phyloP scores from a whole-genome alignment of 768 basidiomycete species.

The Sarcomyxa edulis region DNA sequence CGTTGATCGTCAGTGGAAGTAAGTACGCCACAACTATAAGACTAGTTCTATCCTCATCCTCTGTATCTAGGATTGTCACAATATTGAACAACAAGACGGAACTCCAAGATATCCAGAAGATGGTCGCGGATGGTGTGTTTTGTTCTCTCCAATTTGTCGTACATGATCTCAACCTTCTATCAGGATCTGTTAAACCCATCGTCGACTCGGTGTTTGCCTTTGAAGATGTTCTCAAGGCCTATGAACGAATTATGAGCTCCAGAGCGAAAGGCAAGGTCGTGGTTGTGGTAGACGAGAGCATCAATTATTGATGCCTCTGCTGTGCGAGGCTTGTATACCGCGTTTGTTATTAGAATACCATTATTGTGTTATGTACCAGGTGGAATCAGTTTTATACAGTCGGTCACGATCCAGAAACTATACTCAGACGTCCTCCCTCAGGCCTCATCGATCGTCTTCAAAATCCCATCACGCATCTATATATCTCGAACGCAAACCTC shows the following conservation, averaged over 20 bases:
- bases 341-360: too few species aligned
- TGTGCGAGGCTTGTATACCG: too few species aligned
- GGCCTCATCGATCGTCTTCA: too few species aligned
- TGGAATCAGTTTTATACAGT: too few species aligned
- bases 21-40: slow-evolving; percentile 12
- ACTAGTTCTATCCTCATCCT: neutral
- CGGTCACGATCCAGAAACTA: too few species aligned
- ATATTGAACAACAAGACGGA: slow-evolving; percentile 6
- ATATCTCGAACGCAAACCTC: too few species aligned
- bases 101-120: slow-evolving; percentile 3
- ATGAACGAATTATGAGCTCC: slow-evolving; percentile 41
- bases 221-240: slow-evolving; percentile 40
- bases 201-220: slow-evolving; percentile 46
- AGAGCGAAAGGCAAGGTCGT: slow-evolving; percentile 52
- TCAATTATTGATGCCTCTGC: too few species aligned
- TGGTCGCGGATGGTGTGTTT: slow-evolving; percentile 6
- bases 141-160: neutral
- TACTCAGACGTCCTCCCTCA: too few species aligned
- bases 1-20: slow-evolving; percentile 30
- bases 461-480: too few species aligned
- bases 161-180: neutral
- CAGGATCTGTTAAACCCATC: slow-evolving; percentile 36
- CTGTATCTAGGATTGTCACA: slow-evolving; percentile 4
- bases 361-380: too few species aligned
- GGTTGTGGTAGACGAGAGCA: slow-evolving; percentile 28